Evolutionary conservation across 305 asterid genomes (phyloP).

Genomic region (Striga hermonthica): DNA sequence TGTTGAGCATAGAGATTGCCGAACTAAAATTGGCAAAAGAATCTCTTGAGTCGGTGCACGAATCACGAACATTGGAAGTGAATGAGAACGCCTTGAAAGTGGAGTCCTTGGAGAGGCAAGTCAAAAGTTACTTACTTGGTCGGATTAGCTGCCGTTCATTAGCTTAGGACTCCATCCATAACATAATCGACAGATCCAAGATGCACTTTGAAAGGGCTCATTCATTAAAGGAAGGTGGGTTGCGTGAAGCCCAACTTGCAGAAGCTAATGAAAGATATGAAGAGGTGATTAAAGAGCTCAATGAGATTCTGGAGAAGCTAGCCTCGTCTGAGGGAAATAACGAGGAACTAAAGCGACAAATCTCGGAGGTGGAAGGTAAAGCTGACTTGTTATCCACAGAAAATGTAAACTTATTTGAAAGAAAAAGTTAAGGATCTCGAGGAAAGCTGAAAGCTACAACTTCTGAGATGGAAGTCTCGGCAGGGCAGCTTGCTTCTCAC

Average conservation of each 20-base stretch:
- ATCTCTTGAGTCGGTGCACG: slow-evolving; percentile 39
- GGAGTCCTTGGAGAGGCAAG: slow-evolving; percentile 57
- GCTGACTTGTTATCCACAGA: slow-evolving; percentile 51
- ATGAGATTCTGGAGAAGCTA: slow-evolving; percentile 49
- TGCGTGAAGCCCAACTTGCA: slow-evolving; percentile 56
- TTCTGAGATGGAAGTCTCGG: slow-evolving; percentile 55
- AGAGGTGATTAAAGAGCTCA: slow-evolving; percentile 53
- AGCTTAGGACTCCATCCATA: too few relatives aligned
- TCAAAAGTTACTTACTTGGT: slow-evolving; percentile 51
- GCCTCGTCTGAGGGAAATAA: slow-evolving; percentile 53
- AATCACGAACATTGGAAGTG: slow-evolving; percentile 50
- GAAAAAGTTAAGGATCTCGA: slow-evolving; percentile 60
- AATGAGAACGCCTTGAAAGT: slow-evolving; percentile 63
- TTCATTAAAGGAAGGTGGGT: too few relatives aligned
- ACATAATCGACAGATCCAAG: too few relatives aligned
- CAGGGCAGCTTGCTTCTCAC: slow-evolving; percentile 58
- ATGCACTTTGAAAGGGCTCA: too few relatives aligned
- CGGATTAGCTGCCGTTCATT: too few relatives aligned
- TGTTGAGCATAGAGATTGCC: too few relatives aligned
- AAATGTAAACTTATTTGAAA: slow-evolving; percentile 49
- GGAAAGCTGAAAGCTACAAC: slow-evolving; percentile 40
- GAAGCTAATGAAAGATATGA: slow-evolving; percentile 57
- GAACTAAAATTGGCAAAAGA: too few relatives aligned
- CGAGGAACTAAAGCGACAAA: slow-evolving; percentile 47
- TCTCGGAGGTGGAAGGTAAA: slow-evolving; percentile 60